Percentiles rank a stretch among this genome's conserved stretches.
Conservation (phyloP, 768 basidiomycete genomes). For the Boletus rubroflammeus region DNA sequence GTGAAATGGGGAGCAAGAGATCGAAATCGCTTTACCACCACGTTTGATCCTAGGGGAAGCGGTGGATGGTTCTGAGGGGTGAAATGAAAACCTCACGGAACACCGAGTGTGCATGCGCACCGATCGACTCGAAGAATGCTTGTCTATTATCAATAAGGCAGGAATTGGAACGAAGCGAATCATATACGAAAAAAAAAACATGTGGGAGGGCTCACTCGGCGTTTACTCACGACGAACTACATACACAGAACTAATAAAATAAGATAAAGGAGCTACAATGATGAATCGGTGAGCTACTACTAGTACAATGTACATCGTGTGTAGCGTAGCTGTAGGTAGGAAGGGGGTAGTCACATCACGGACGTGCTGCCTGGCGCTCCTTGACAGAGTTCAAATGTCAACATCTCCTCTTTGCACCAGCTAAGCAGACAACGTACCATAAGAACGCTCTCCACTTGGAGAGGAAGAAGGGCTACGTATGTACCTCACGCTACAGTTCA, state of each 20-base stretch:
- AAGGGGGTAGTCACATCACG: not conserved
- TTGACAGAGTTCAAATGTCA: not conserved
- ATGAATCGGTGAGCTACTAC: not conserved
- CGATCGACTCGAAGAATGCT: not conserved
- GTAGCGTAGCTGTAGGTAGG: not conserved
- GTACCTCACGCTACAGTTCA: not conserved
- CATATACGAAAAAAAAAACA: not conserved
- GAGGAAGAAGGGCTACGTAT: not conserved
- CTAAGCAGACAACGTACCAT: not conserved
- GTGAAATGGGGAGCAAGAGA: not conserved
- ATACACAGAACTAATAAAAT: too few species aligned
- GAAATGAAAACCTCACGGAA: slow-evolving; percentile 6
- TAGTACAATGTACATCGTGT: too few species aligned
- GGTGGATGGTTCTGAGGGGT: not conserved
- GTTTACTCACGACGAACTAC: not conserved
- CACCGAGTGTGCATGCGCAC: not conserved
- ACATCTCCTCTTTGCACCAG: not conserved
- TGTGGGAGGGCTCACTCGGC: not conserved
- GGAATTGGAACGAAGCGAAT: not conserved
- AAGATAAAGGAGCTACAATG: not conserved
- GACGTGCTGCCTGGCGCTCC: not conserved
- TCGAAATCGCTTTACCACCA: not conserved
- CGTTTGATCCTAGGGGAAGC: not conserved
- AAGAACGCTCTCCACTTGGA: not conserved
- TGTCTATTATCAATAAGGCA: not conserved